Evolutionary conservation across 768 basidiomycete species (phyloP).

Genomic region (Trametes gibbosa): DNA sequence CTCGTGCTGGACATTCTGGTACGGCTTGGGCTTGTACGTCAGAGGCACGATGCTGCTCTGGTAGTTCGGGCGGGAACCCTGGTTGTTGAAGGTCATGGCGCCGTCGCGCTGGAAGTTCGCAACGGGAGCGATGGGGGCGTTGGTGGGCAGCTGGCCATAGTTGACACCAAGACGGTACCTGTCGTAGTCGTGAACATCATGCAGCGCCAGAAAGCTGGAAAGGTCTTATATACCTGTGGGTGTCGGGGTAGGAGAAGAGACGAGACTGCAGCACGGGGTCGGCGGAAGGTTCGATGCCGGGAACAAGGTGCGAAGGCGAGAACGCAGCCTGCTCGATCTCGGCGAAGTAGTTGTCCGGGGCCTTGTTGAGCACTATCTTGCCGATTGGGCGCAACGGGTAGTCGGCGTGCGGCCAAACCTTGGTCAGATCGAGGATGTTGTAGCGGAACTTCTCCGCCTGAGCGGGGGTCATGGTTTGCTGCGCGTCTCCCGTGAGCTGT

Average conservation of each 20-base stretch:
- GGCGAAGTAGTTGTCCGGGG: conserved; percentile 85
- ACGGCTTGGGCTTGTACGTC: conserved; percentile 45
- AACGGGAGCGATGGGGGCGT: conserved; percentile 68
- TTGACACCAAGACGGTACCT: conserved; percentile 80
- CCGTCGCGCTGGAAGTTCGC: conserved; percentile 96
- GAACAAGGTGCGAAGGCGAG: conserved; percentile 83
- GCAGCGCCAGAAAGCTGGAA: no score
- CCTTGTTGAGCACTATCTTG: conserved; percentile 78
- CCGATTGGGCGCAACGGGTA: conserved; percentile 90
- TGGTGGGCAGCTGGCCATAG: conserved; percentile 87
- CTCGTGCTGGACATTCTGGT: conserved; percentile 56
- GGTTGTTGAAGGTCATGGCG: conserved; percentile 61
- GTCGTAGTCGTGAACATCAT: neutral
- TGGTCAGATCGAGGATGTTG: conserved; percentile 90
- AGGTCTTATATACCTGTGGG: conserved; percentile 40
- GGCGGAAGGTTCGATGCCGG: conserved; percentile 85
- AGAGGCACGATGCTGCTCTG: conserved; percentile 75
- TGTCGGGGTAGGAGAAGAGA: conserved; percentile 92
- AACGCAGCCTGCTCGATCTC: conserved; percentile 93
- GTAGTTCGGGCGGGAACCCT: conserved; percentile 87
- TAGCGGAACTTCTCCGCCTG: conserved; percentile 90
- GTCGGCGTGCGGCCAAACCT: conserved; percentile 85
- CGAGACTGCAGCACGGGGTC: conserved; percentile 95
- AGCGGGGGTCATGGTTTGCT: conserved; percentile 92
- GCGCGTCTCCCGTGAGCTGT: neutral